These are phyloP conservation scores for Epichloe hybrida DNA, from an alignment of 2,329 filamentous ascomycete species.

Conservation along the genomic window DNA sequence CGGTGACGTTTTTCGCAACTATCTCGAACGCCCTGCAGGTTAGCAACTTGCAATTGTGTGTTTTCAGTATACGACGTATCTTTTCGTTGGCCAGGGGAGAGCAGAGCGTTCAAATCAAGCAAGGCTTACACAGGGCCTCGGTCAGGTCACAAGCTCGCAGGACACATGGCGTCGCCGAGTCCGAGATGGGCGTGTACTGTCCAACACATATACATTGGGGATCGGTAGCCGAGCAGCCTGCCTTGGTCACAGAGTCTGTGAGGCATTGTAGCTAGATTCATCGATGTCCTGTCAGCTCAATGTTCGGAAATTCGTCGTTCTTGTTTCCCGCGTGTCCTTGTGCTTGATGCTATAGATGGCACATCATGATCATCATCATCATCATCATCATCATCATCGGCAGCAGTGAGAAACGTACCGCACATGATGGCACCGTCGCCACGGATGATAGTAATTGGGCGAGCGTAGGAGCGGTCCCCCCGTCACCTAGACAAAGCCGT, in stretches of 20 bases:
- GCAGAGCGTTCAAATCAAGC: too few relatives aligned
- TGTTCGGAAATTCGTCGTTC: too few relatives aligned
- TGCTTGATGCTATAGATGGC: too few relatives aligned
- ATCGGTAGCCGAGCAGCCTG: conserved; percentile 8
- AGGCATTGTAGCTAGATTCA: conserved; percentile 1
- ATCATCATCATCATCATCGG: too few relatives aligned
- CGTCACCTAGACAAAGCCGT: background rate
- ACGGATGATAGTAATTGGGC: background rate
- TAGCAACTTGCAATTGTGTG: background rate
- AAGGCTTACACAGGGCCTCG: conserved; percentile 14
- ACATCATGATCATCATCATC: too few relatives aligned
- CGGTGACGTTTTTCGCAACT: conserved; percentile 3
- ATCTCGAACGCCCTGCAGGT: background rate
- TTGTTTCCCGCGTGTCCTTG: too few relatives aligned
- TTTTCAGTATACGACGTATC: background rate
- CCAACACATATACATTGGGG: conserved; percentile 23
- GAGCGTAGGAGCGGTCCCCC: background rate
- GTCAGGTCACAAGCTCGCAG: conserved; percentile 10
- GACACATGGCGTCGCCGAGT: conserved; percentile 12
- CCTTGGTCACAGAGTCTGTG: background rate
- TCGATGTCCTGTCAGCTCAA: background rate
- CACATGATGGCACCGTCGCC: background rate
- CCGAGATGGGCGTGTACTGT: conserved; percentile 9
- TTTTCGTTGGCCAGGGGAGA: background rate
- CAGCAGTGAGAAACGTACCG: background rate